phyloP scores from a whole-genome alignment of 495 filamentous ascomycete genomes.

The Terfezia claveryi region DNA sequence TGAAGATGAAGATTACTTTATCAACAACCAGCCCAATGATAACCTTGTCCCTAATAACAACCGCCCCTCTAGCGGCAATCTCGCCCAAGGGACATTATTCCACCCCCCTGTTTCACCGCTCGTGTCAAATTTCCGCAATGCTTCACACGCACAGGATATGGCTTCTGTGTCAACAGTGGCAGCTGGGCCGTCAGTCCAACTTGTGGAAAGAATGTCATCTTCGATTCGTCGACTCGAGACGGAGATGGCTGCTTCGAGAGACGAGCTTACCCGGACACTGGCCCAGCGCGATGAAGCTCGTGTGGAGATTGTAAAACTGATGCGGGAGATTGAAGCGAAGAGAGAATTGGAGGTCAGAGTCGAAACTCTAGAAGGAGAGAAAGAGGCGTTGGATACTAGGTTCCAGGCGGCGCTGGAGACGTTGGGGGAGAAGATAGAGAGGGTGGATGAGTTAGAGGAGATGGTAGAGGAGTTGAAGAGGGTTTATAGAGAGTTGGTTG shows the following conservation, averaged over 20 bases:
- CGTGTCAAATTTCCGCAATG: conserved; percentile 17
- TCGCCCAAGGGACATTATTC: conserved; percentile 30
- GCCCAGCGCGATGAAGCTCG: conserved; percentile 75
- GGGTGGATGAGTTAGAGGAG: background rate
- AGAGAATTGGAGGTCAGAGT: conserved; percentile 59
- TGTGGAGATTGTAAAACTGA: conserved; percentile 68
- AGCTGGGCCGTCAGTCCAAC: conserved; percentile 79
- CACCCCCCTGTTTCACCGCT: conserved; percentile 29
- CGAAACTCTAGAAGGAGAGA: conserved; percentile 65
- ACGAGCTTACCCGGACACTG: conserved; percentile 60
- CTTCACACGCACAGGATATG: conserved; percentile 47
- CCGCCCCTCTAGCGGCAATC: conserved; percentile 32
- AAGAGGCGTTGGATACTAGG: background rate
- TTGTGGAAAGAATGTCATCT: conserved; percentile 91
- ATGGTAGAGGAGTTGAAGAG: background rate
- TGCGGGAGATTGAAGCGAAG: conserved; percentile 62
- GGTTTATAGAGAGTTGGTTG: background rate
- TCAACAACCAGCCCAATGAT: background rate
- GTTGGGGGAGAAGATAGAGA: background rate
- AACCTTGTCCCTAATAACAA: conserved; percentile 27
- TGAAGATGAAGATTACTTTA: conserved; percentile 29
- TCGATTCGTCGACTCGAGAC: conserved; percentile 76
- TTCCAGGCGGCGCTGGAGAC: background rate
- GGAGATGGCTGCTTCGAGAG: conserved; percentile 64
- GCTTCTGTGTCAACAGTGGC: conserved; percentile 71